Base-by-base conservation (phyloP, 441 rosid genomes). In the Pelargonium fulgidum region DNA sequence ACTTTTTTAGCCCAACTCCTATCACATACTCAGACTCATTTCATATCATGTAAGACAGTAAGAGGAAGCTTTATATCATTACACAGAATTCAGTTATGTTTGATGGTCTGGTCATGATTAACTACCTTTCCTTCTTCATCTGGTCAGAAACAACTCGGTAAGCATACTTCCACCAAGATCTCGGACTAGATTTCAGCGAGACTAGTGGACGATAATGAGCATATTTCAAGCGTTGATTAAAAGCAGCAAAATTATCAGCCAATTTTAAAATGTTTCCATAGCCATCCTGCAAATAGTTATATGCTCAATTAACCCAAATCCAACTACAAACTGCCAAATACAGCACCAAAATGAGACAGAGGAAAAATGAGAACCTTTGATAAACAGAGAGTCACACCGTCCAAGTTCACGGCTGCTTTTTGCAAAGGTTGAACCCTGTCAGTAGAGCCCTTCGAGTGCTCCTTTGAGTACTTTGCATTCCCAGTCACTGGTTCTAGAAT, bases 131-230 rank as follows among this genome's bases (percentile, higher is more conserved):
- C 78, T 82, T 88, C 84, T 92, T 88, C 73, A 85, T 81, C 87
- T 89, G 97, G 70, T 88, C 96, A 70, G 93, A 92, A 83, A 91
- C 85, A 80, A 80, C 93, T 85, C 76, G 89, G 71, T 71, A 88
- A 17, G 96, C 98, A 82, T 88, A 96, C 80, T 82, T 91, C 99
- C 99, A 96, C 99, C 99, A 96, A 64, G 90, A 82, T 77, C 84
- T 83, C 39, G 98, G 88, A 75, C 82, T 84, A 24, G 82, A 81
- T 81, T 85, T 90, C 74, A 91, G 83, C 3, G 91, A 74, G 74
- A 85, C 92, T 75, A 77, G 77, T 47, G 99, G 99, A 52, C 98
- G 96, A 73, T 84, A 89, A 81, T 92, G 98, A 47, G 97, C 98
- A 76, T 83, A 88, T 74, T 86, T 92, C 70, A 96, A 80, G 36